Percentiles rank a stretch among this genome's conserved stretches.
Evolutionary conservation across 306 rosid species (phyloP).

Genomic region (Fragaria ananassa): DNA sequence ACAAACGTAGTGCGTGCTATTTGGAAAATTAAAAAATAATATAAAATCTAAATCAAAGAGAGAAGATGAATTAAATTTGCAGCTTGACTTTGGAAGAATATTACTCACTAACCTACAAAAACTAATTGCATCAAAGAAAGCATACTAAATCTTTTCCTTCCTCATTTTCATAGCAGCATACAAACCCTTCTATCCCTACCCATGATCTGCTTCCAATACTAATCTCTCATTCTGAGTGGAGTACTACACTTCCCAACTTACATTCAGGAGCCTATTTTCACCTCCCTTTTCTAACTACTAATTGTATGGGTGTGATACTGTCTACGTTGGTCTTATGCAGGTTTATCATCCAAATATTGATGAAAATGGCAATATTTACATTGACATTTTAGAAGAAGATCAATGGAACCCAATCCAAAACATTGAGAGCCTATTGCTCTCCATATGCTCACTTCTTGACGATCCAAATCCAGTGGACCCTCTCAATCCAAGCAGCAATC

Average conservation of each 20-base stretch:
- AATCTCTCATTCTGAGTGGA: neutral
- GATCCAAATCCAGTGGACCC: slow-evolving; percentile 28
- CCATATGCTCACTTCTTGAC: slow-evolving; percentile 33
- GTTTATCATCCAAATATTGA: slow-evolving; percentile 41
- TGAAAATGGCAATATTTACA: slow-evolving; percentile 32
- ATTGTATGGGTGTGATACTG: neutral
- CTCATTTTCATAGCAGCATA: neutral
- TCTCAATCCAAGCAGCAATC: slow-evolving; percentile 11
- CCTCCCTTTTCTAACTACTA: neutral
- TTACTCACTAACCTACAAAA: neutral
- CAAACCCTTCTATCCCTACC: neutral
- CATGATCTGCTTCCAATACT: neutral
- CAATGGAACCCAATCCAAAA: slow-evolving; percentile 34
- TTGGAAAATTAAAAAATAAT: neutral
- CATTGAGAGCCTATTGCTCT: slow-evolving; percentile 35
- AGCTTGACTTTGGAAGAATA: neutral
- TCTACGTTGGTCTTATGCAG: slow-evolving; percentile 15
- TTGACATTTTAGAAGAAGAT: slow-evolving; percentile 36
- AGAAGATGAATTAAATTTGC: neutral
- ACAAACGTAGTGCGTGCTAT: neutral
- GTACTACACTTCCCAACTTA: neutral
- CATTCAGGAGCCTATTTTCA: neutral
- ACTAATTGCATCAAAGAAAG: neutral
- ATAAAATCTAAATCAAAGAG: too few species aligned
- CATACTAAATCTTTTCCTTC: neutral